Evolutionary conservation across 345 rosid species (phyloP).

Genomic region (Boechera divaricarpa): DNA sequence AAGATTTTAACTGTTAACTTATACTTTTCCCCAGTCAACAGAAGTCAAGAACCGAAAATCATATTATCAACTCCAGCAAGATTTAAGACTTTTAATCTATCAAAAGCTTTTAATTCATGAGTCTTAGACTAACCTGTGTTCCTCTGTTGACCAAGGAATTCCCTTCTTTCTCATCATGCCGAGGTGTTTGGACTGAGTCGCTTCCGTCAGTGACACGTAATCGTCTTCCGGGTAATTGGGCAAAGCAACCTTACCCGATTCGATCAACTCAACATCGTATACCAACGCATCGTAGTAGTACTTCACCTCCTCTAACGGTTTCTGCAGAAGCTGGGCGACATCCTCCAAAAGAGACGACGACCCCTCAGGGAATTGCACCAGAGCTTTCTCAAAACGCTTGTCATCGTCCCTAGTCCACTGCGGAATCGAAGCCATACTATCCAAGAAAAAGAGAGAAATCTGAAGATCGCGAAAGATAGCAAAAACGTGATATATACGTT

Average conservation of each 20-base stretch:
- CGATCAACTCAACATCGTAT: constrained; percentile 59
- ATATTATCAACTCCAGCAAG: no score
- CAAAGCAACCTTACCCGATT: constrained; percentile 51
- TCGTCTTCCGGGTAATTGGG: constrained; percentile 42
- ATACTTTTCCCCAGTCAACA: no score
- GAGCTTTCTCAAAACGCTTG: constrained; percentile 40
- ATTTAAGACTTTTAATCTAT: no score
- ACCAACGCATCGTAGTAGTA: constrained; percentile 56
- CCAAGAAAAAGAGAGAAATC: no score
- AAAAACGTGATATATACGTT: no score
- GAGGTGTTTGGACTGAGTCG: background rate
- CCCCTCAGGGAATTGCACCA: constrained; percentile 46
- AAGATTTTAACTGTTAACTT: no score
- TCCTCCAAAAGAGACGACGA: constrained; percentile 47
- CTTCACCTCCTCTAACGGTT: constrained; percentile 47
- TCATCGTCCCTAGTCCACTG: constrained; percentile 24
- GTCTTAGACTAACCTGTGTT: background rate
- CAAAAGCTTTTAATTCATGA: no score
- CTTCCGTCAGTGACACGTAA: background rate
- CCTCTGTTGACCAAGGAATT: constrained; percentile 40
- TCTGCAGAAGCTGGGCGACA: constrained; percentile 49
- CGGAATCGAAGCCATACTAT: background rate
- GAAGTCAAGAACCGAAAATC: no score
- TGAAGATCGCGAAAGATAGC: no score
- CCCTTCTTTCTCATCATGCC: constrained; percentile 48